Evolutionary conservation across 768 basidiomycete species (phyloP).

Genomic region (Collybia mongolica): DNA sequence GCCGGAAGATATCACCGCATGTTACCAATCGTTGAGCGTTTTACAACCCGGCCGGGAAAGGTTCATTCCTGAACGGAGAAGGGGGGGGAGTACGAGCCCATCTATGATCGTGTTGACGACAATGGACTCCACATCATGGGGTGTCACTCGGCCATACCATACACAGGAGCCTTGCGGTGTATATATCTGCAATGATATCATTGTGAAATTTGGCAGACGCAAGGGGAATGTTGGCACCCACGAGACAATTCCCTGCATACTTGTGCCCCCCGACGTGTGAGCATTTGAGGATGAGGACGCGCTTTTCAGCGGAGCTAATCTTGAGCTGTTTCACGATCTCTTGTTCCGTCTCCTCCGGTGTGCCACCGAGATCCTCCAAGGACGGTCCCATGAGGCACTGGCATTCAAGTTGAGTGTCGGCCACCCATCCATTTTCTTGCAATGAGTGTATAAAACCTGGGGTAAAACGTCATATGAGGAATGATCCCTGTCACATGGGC

Average conservation of each 20-base stretch:
- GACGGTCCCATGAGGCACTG: conserved; percentile 47
- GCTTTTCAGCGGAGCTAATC: conserved; percentile 53
- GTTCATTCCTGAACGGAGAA: conserved; percentile 86
- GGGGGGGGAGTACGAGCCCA: conserved; percentile 80
- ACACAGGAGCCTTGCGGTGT: conserved; percentile 82
- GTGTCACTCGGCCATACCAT: conserved; percentile 93
- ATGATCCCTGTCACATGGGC: conserved; percentile 7
- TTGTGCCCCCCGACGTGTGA: conserved; percentile 95
- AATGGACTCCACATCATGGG: conserved; percentile 84
- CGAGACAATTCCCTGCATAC: conserved; percentile 89
- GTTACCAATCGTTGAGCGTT: conserved; percentile 72
- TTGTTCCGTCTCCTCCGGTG: conserved; percentile 51
- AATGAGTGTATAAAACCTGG: conserved; percentile 64
- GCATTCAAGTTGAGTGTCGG: conserved; percentile 72
- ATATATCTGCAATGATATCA: conserved; percentile 58
- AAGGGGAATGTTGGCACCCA: conserved; percentile 39
- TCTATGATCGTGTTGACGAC: conserved; percentile 85
- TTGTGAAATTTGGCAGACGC: background rate
- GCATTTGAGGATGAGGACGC: conserved; percentile 80
- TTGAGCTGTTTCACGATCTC: conserved; percentile 52
- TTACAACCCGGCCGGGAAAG: conserved; percentile 68
- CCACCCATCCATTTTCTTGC: conserved; percentile 70
- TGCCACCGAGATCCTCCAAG: conserved; percentile 58
- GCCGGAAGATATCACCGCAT: too few relatives aligned
- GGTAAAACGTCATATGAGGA: conserved; percentile 11